Base-by-base conservation (phyloP, 352 stramenopile species). In the Phytophthora uliginosa region DNA sequence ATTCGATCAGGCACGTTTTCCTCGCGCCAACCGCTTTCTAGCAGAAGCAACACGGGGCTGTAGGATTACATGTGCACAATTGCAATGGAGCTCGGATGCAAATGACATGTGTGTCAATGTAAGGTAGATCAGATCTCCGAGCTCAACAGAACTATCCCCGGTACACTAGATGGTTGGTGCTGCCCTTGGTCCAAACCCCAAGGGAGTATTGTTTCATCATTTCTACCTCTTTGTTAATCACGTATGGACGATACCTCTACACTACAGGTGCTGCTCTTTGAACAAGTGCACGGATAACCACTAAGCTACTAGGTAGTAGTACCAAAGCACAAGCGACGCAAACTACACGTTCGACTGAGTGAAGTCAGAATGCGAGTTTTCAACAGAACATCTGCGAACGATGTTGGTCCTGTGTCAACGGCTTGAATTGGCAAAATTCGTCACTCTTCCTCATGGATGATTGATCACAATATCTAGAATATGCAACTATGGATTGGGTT, bases 1-100 rank as follows among this genome's bases (percentile, higher is more conserved):
- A 58, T 78, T n/a, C 78, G 74, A 34, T 84, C 70, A 1, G 83
- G 74, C 20, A 82, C 65, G 1, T 71, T 77, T 31, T 81, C 67
- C 66, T 81, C 24, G 59, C 71, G 57, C 71, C 74, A 20, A 33
- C 45, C 52, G 8, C 20, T 61, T 52, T 74, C 71, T 7, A 74
- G 71, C 56, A 42, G 53, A 74, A 67, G 56, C 26, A 13, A 31
- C 17, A 50, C 31, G n/a, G 42, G 51, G 13, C 10, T 64, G 22
- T 69, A 70, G 17, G 26, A 31, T 31, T 31, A 4, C 4, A 31
- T 31, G 0, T 3, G 28, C 28, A 28, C 2, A 28, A 28, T 28
- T 28, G 26, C 26, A 31, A 31, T 0, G 28, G 28, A 31, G 28
- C 28, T 31, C 26, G n/a, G n/a, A n/a, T n/a, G n/a, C n/a, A n/a